Evolutionary conservation across 371 early-diverging fungal genomes (phyloP).

Genomic region (Dichotomocladium elegans): DNA sequence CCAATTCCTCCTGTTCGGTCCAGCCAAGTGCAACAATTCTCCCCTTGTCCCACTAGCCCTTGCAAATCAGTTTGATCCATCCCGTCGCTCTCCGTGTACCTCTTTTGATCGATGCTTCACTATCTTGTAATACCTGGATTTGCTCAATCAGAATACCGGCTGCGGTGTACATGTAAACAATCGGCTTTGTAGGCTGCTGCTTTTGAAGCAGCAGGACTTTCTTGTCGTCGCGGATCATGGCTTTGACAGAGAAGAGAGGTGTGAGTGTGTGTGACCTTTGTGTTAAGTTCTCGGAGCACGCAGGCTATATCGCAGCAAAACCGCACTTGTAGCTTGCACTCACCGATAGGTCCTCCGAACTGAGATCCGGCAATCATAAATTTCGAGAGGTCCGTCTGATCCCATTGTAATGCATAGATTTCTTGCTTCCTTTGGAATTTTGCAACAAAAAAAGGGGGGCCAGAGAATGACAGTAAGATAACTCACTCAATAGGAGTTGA

Average conservation of each 20-base stretch:
- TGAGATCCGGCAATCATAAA: constrained; percentile 81
- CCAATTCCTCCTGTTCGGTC: constrained; percentile 82
- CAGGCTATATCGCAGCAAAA: no score
- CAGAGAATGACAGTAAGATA: neutral
- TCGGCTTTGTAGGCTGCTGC: constrained; percentile 71
- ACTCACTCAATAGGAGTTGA: neutral
- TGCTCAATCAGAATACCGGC: constrained; percentile 83
- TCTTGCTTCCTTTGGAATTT: constrained; percentile 79
- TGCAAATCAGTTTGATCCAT: no score
- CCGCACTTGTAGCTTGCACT: no score
- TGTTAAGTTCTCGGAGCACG: neutral
- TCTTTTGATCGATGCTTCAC: no score
- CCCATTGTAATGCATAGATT: constrained; percentile 86
- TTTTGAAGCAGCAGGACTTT: constrained; percentile 73
- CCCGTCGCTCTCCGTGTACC: no score
- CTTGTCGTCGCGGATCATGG: constrained; percentile 84
- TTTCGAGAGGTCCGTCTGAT: constrained; percentile 77
- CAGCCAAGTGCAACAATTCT: constrained; percentile 88
- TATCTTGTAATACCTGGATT: constrained; percentile 64
- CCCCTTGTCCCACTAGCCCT: constrained; percentile 85
- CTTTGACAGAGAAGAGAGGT: constrained; percentile 39
- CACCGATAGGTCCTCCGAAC: constrained; percentile 93
- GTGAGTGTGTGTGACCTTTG: no score
- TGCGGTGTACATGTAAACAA: constrained; percentile 80
- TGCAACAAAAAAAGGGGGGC: constrained; percentile 1